Conservation (phyloP, 768 basidiomycete genomes). For the Phanerodontia chrysosporium region DNA sequence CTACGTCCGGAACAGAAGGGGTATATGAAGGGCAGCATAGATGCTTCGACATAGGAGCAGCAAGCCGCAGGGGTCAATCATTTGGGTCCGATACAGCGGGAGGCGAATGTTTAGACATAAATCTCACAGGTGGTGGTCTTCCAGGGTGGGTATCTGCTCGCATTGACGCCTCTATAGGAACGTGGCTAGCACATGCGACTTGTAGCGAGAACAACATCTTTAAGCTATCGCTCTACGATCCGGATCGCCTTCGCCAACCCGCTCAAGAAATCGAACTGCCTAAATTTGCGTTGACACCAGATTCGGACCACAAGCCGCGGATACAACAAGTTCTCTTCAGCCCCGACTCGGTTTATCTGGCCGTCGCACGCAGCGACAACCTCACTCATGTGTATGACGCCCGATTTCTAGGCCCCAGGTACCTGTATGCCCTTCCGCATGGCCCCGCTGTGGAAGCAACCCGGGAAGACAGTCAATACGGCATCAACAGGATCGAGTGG, state of each 20-base stretch:
- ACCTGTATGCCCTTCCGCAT: slow-evolving; percentile 49
- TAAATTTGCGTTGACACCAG: background rate
- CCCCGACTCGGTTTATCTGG: slow-evolving; percentile 52
- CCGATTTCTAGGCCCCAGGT: slow-evolving; percentile 43
- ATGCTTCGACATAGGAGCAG: slow-evolving; percentile 38
- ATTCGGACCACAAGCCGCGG: slow-evolving; percentile 24
- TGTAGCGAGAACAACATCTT: background rate
- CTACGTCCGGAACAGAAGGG: slow-evolving; percentile 48
- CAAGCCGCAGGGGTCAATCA: slow-evolving; percentile 19
- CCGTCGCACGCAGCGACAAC: slow-evolving; percentile 59
- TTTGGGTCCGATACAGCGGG: slow-evolving; percentile 44
- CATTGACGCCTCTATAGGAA: background rate
- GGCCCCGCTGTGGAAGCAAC: slow-evolving; percentile 17
- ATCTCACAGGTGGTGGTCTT: slow-evolving; percentile 37
- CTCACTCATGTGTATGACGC: slow-evolving; percentile 57
- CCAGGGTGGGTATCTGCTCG: background rate
- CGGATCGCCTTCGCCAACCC: background rate
- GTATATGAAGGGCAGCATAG: slow-evolving; percentile 40
- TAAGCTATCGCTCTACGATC: background rate
- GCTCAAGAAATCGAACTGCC: background rate
- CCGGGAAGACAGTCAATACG: slow-evolving; percentile 34
- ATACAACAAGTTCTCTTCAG: slow-evolving; percentile 52
- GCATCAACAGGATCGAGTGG: slow-evolving; percentile 53
- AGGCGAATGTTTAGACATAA: slow-evolving; percentile 51
- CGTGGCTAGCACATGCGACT: background rate